These are phyloP conservation scores for Diospyros kaki DNA, from an alignment of 148 eudicot genomes.

Conservation along the genomic window DNA sequence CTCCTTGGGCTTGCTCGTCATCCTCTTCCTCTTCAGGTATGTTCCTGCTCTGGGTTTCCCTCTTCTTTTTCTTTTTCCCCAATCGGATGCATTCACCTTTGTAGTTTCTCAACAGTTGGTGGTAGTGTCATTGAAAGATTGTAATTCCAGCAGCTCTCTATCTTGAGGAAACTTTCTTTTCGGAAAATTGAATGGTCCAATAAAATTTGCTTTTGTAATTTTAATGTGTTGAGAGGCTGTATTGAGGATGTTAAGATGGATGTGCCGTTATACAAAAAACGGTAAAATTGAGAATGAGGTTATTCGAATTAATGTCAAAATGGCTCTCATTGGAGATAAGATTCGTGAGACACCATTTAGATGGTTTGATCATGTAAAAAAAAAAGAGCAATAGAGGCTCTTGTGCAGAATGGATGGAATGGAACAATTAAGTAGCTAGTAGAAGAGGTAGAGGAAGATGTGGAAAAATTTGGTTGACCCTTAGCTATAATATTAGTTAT, in stretches of 20 bases:
- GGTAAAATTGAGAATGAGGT: background rate
- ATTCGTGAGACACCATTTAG: too few relatives aligned
- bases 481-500: too few relatives aligned
- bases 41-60: background rate
- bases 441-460: too few relatives aligned
- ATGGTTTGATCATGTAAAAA: too few relatives aligned
- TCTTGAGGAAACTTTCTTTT: background rate
- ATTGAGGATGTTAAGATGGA: background rate
- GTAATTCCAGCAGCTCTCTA: background rate
- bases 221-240: background rate
- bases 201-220: background rate
- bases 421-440: too few relatives aligned
- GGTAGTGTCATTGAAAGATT: background rate
- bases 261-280: too few relatives aligned
- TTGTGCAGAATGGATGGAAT: too few relatives aligned
- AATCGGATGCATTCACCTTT: background rate
- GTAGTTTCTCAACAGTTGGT: background rate
- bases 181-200: background rate
- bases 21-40: slow-evolving; percentile 48
- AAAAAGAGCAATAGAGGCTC: too few relatives aligned
- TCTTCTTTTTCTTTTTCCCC: background rate
- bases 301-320: too few relatives aligned
- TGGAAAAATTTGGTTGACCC: too few relatives aligned
- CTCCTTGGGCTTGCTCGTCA: slow-evolving; percentile 34
- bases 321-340: too few relatives aligned